Evolutionary conservation across 2,329 filamentous ascomycete genomes (phyloP).

Genomic region (Corniculantispora saksenae): DNA sequence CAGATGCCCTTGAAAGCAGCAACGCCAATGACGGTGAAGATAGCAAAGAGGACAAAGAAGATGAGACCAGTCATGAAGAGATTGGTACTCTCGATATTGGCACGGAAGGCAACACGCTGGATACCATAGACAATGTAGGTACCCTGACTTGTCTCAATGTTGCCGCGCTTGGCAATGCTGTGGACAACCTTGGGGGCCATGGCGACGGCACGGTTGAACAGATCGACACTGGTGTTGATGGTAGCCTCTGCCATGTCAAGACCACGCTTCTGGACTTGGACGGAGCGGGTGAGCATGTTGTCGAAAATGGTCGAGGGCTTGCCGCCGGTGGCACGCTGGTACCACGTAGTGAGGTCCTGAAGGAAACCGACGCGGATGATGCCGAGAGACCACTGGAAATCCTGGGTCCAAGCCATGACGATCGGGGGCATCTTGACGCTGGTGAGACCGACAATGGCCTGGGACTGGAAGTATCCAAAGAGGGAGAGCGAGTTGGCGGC

Average conservation of each 20-base stretch:
- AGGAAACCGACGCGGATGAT: constrained; percentile 85
- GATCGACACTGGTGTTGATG: constrained; percentile 38
- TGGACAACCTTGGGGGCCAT: constrained; percentile 43
- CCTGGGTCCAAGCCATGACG: constrained; percentile 90
- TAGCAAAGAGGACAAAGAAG: constrained; percentile 85
- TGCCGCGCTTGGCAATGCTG: constrained; percentile 53
- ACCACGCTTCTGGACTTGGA: constrained; percentile 72
- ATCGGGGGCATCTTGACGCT: constrained; percentile 82
- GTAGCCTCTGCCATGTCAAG: constrained; percentile 25
- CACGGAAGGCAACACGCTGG: constrained; percentile 83
- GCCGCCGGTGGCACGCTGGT: constrained; percentile 89
- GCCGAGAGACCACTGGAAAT: constrained; percentile 98
- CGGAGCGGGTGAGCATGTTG: constrained; percentile 71
- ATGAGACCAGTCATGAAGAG: constrained; percentile 89
- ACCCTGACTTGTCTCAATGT: constrained; percentile 55
- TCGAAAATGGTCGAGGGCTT: constrained; percentile 80
- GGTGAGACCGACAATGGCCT: constrained; percentile 87
- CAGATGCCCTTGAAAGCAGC: constrained; percentile 78
- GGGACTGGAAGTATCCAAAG: constrained; percentile 91
- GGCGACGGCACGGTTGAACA: constrained; percentile 57
- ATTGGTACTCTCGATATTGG: constrained; percentile 84
- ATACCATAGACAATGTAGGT: constrained; percentile 75
- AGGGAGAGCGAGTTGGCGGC: constrained; percentile 90
- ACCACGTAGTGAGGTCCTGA: constrained; percentile 90
- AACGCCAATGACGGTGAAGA: constrained; percentile 72